A percentile compares a stretch with the other conserved stretches of the same genome.
phyloP scores from a whole-genome alignment of 495 filamentous ascomycete species.

The Daldinia vernicosa region DNA sequence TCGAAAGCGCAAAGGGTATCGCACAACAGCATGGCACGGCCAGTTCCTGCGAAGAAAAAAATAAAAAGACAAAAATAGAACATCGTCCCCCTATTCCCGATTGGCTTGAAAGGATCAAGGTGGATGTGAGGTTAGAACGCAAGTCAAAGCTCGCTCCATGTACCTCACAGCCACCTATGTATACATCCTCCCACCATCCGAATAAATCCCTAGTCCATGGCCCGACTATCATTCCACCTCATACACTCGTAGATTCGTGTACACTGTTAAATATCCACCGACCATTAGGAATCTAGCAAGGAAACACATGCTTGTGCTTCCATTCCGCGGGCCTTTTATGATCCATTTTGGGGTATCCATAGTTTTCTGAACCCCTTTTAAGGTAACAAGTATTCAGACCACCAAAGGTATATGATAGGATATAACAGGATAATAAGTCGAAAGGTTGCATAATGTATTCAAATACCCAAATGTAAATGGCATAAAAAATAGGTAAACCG shows the following conservation, averaged over 20 bases:
- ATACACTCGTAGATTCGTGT: constrained; percentile 42
- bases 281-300: constrained; percentile 24
- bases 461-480: constrained; percentile 31
- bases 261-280: constrained; percentile 35
- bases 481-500: constrained; percentile 14
- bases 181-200: constrained; percentile 20
- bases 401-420: constrained; percentile 20
- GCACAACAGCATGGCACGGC: constrained; percentile 49
- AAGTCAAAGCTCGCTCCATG: constrained; percentile 24
- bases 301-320: constrained; percentile 13
- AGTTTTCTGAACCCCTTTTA: constrained; percentile 12
- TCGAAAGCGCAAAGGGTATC: constrained; percentile 49
- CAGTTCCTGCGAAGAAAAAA: constrained; percentile 35
- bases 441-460: constrained; percentile 23
- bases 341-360: constrained; percentile 40
- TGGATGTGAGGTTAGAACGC: constrained; percentile 36
- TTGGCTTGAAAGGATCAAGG: constrained; percentile 25
- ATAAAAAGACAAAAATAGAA: constrained; percentile 44
- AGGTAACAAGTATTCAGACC: constrained; percentile 20
- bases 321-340: constrained; percentile 26
- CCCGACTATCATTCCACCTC: constrained; percentile 30
- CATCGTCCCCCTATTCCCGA: constrained; percentile 11
- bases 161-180: constrained; percentile 27
- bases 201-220: constrained; percentile 14
- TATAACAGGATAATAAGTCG: constrained; percentile 25